phyloP scores from a whole-genome alignment of 495 filamentous ascomycete species.

The Hypoxylon perforatum region DNA sequence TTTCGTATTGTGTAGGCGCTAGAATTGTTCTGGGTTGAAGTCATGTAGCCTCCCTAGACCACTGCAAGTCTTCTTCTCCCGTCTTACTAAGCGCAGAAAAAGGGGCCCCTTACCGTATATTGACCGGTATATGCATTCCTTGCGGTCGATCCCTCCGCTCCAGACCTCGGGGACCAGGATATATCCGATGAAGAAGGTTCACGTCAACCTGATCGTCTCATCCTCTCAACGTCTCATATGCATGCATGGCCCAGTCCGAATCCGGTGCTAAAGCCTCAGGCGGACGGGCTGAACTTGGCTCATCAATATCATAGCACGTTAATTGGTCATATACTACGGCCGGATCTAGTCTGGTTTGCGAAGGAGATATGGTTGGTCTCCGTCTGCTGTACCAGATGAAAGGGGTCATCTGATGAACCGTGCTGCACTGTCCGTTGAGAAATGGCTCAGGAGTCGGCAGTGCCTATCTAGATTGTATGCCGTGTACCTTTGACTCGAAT shows the following conservation, averaged over 20 bases:
- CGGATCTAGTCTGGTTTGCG: conserved; percentile 11
- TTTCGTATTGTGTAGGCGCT: neutral
- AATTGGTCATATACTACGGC: conserved; percentile 7
- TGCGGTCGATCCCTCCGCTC: conserved; percentile 7
- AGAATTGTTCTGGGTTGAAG: neutral
- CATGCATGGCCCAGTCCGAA: conserved; percentile 19
- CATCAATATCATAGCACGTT: neutral
- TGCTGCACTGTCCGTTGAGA: conserved; percentile 9
- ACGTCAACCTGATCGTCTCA: conserved; percentile 9
- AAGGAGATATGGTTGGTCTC: conserved; percentile 2
- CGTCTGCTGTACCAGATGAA: conserved; percentile 10
- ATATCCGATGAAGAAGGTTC: conserved; percentile 5
- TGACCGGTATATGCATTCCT: conserved; percentile 27
- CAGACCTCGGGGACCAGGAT: conserved; percentile 11
- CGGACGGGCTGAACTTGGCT: conserved; percentile 17
- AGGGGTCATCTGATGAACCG: conserved; percentile 24
- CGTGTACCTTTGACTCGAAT: neutral
- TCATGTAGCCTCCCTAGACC: conserved; percentile 7
- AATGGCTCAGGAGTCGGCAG: conserved; percentile 34
- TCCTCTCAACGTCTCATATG: too few relatives aligned
- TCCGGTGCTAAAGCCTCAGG: conserved; percentile 13
- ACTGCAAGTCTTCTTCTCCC: neutral
- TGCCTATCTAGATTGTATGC: neutral
- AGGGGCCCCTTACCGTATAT: conserved; percentile 14
- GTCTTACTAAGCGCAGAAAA: conserved; percentile 34